Percentiles rank a stretch among this genome's conserved stretches.
Conservation (phyloP, 805 yeast species). For the Tetrapisispora phaffii region DNA sequence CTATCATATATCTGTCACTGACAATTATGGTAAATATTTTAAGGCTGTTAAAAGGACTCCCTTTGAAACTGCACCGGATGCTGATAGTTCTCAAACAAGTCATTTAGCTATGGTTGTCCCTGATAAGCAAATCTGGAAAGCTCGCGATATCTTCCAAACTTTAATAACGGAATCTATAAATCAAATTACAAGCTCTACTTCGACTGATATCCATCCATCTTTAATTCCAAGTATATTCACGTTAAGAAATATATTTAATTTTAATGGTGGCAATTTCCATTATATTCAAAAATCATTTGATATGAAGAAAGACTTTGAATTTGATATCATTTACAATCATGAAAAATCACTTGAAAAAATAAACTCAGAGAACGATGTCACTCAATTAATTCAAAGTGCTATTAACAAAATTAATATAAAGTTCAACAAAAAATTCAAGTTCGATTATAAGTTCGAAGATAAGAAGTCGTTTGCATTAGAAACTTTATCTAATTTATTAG, state of each 20-base stretch:
- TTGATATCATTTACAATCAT: conserved; percentile 54
- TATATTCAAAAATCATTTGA: conserved; percentile 64
- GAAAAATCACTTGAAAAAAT: conserved; percentile 36
- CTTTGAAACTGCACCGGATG: conserved; percentile 27
- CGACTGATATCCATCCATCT: conserved; percentile 19
- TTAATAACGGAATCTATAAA: conserved; percentile 62
- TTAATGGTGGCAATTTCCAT: conserved; percentile 65
- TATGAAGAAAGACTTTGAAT: conserved; percentile 52
- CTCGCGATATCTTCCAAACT: conserved; percentile 63
- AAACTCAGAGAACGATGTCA: conserved; percentile 12
- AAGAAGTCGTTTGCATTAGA: conserved; percentile 61
- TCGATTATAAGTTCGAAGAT: conserved; percentile 28
- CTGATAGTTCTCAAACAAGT: conserved; percentile 53
- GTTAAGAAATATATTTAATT: conserved; percentile 47
- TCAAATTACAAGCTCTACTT: conserved; percentile 24
- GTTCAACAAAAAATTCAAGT: conserved; percentile 46
- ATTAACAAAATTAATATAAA: conserved; percentile 27
- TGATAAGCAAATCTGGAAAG: conserved; percentile 63
- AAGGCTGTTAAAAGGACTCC: conserved; percentile 21
- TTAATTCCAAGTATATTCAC: conserved; percentile 37
- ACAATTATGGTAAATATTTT: conserved; percentile 35
- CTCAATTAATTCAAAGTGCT: conserved; percentile 14
- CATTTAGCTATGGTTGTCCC: conserved; percentile 66
- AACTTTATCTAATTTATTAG: conserved; percentile 70
- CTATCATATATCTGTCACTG: conserved; percentile 52